phyloP scores from a whole-genome alignment of 108 stramenopile genomes.

The Nitzschia putrida region DNA sequence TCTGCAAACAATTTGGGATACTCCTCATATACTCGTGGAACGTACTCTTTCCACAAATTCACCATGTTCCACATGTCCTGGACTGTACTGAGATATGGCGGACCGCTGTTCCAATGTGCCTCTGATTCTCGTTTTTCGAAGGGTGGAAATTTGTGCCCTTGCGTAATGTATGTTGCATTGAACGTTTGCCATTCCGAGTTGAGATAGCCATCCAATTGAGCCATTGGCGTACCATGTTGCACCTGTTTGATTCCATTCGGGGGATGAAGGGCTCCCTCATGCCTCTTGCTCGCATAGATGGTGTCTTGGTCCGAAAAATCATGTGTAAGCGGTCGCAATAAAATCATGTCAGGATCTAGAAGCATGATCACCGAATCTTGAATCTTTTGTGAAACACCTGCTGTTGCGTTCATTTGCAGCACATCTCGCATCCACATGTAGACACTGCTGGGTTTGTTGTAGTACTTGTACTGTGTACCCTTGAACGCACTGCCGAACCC shows the following conservation, averaged over 20 bases:
- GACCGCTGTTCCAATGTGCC: conserved; percentile 74
- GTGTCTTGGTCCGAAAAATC: conserved; percentile 49
- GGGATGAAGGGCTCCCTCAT: not conserved
- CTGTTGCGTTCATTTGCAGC: conserved; percentile 45
- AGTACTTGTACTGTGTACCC: conserved; percentile 76
- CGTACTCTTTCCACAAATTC: conserved; percentile 61
- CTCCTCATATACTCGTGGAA: conserved; percentile 51
- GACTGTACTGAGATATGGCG: conserved; percentile 88
- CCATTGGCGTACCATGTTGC: conserved; percentile 77
- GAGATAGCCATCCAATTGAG: conserved; percentile 89
- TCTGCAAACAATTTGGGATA: conserved; percentile 75
- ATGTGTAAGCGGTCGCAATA: conserved; percentile 78
- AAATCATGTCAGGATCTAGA: conserved; percentile 94
- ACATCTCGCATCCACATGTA: conserved; percentile 69
- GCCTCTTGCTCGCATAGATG: not conserved
- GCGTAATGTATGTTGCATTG: conserved; percentile 59
- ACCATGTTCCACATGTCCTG: conserved; percentile 80
- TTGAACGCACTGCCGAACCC: conserved; percentile 16
- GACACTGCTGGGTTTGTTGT: conserved; percentile 86
- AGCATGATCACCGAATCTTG: conserved; percentile 83
- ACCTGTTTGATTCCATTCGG: conserved; percentile 35
- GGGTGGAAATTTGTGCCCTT: conserved; percentile 48
- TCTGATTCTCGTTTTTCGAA: conserved; percentile 48
- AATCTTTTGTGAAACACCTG: not conserved
- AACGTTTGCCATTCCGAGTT: conserved; percentile 74